These are phyloP conservation scores for Rhododendron ferrugineum DNA, from an alignment of 148 eudicot species.

Conservation along the genomic window DNA sequence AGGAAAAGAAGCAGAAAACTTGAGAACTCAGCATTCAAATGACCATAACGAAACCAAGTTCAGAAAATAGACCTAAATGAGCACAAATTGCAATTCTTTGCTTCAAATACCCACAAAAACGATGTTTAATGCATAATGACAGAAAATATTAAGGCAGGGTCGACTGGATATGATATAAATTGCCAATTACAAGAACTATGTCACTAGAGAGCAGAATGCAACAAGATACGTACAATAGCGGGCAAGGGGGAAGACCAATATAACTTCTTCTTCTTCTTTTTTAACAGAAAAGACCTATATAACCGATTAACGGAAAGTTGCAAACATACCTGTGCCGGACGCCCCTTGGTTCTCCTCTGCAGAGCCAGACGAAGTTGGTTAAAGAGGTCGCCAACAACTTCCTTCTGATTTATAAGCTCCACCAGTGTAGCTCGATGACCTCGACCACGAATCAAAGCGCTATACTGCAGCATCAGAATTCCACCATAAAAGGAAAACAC, in stretches of 20 bases:
- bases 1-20: not conserved
- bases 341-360: constrained; percentile 73
- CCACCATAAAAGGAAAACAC: not conserved
- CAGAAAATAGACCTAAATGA: not conserved
- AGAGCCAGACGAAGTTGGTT: constrained; percentile 96
- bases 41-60: not conserved
- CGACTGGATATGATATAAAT: not conserved
- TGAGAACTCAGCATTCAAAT: not conserved
- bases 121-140: not conserved
- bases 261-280: not conserved
- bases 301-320: not conserved
- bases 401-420: constrained; percentile 91
- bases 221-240: not conserved
- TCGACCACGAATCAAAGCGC: constrained; percentile 65
- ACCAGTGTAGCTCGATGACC: constrained; percentile 61
- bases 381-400: constrained; percentile 90
- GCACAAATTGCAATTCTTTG: not conserved
- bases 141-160: not conserved
- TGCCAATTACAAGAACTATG: not conserved
- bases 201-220: not conserved
- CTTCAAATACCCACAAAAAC: not conserved
- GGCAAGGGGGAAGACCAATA: not conserved
- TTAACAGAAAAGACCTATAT: not conserved
- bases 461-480: constrained; percentile 51
- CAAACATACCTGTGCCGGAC: constrained; percentile 85